Evolutionary conservation across 495 filamentous ascomycete genomes (phyloP).

Genomic region (Terfezia boudieri): DNA sequence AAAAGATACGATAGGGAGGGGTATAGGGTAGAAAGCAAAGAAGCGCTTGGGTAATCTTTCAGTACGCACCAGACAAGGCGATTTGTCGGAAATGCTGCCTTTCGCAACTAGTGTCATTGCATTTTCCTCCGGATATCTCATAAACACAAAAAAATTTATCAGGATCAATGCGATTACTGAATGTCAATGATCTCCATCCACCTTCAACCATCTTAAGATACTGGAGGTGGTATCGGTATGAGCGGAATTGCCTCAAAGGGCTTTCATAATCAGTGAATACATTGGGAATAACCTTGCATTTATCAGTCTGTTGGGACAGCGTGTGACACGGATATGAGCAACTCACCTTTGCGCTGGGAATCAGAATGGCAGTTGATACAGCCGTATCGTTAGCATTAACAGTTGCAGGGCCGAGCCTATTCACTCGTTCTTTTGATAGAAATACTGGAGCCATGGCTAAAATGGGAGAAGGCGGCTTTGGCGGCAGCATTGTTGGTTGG

Average conservation of each 20-base stretch:
- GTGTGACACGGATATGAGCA: no score
- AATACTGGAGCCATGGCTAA: no score
- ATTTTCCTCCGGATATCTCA: slow-evolving; percentile 50
- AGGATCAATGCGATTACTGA: slow-evolving; percentile 67
- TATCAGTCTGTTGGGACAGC: slow-evolving; percentile 1
- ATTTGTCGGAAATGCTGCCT: slow-evolving; percentile 68
- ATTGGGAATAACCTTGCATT: slow-evolving; percentile 14
- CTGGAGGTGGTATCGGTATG: slow-evolving; percentile 69
- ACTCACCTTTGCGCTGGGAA: slow-evolving; percentile 1
- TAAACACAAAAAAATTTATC: slow-evolving; percentile 47
- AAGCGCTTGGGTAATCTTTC: not conserved
- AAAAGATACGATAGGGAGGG: no score
- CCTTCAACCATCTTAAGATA: slow-evolving; percentile 44
- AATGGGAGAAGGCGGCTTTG: no score
- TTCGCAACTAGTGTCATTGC: slow-evolving; percentile 46
- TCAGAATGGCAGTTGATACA: not conserved
- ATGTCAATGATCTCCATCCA: slow-evolving; percentile 75
- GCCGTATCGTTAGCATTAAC: no score
- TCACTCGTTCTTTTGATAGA: no score
- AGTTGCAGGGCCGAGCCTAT: no score
- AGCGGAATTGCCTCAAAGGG: slow-evolving; percentile 58
- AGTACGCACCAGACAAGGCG: slow-evolving; percentile 54
- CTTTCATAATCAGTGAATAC: slow-evolving; percentile 56
- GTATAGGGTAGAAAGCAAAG: no score
- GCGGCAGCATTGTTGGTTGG: no score